Evolutionary conservation across 208 protist genomes (phyloP).

Genomic region (Leishmania turanica): DNA sequence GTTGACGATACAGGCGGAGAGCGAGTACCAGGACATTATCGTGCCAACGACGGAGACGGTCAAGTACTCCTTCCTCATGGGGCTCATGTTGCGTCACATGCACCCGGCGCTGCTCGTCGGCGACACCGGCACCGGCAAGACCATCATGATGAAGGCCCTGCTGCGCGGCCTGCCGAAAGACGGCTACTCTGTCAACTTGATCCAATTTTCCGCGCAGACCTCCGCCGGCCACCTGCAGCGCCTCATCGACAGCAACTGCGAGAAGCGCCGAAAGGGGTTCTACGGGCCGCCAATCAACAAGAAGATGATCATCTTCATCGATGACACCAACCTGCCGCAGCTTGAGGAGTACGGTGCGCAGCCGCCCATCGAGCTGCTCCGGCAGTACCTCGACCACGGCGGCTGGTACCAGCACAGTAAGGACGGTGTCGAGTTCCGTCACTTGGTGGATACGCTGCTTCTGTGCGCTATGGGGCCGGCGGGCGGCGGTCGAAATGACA

Average conservation of each 20-base stretch:
- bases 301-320: constrained; percentile 95
- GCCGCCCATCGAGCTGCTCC: constrained; percentile 96
- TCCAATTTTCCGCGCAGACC: constrained; percentile 97
- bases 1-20: constrained; percentile 76
- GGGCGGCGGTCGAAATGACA: constrained; percentile 94
- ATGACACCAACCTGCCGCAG: constrained; percentile 96
- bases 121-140: constrained; percentile 97
- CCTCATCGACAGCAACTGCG: constrained; percentile 94
- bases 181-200: constrained; percentile 84
- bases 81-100: constrained; percentile 81
- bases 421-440: constrained; percentile 87
- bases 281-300: constrained; percentile 96
- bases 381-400: constrained; percentile 96
- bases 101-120: constrained; percentile 92
- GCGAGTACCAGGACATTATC: constrained; percentile 95
- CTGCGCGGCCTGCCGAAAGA: constrained; percentile 85
- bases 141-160: constrained; percentile 93
- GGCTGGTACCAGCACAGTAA: constrained; percentile 97
- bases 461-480: constrained; percentile 95
- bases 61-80: constrained; percentile 92
- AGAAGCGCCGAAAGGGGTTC: constrained; percentile 94
- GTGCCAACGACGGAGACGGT: constrained; percentile 95
- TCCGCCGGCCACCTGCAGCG: constrained; percentile 91
- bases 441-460: constrained; percentile 91
- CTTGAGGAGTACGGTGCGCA: constrained; percentile 97